These are phyloP conservation scores for Pilatotrama ljubarskyi DNA, from an alignment of 768 basidiomycete species.

Conservation along the genomic window DNA sequence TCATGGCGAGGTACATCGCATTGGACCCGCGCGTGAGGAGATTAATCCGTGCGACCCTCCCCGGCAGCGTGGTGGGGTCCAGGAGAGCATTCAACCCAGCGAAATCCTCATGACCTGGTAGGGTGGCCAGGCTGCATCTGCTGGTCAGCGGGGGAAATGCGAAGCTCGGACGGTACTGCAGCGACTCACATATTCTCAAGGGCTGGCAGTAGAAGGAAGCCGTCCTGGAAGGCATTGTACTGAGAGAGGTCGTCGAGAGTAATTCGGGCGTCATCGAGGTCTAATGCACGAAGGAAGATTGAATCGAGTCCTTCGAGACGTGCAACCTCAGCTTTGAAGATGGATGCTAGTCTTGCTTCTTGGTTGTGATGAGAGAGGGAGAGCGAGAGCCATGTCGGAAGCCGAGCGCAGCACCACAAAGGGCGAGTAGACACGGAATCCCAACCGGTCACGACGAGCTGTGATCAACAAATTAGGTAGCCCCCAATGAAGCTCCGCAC, in stretches of 20 bases:
- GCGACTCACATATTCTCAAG: slow-evolving; percentile 37
- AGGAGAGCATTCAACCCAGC: slow-evolving; percentile 33
- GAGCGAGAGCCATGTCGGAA: slow-evolving; percentile 33
- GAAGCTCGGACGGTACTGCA: neutral
- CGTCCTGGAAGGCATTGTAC: slow-evolving; percentile 37
- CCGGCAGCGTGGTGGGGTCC: slow-evolving; percentile 33
- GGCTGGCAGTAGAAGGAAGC: slow-evolving; percentile 36
- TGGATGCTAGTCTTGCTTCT: slow-evolving; percentile 21
- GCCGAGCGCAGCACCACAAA: slow-evolving; percentile 36
- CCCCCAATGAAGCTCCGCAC: slow-evolving; percentile 18
- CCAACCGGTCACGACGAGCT: slow-evolving; percentile 34
- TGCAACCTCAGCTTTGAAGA: slow-evolving; percentile 28
- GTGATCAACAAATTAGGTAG: neutral
- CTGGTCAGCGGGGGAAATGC: neutral
- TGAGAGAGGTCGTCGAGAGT: slow-evolving; percentile 35
- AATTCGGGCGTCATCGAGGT: slow-evolving; percentile 33
- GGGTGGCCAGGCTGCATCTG: slow-evolving; percentile 30
- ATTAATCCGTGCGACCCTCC: slow-evolving; percentile 28
- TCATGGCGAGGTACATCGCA: slow-evolving; percentile 31
- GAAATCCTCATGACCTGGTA: slow-evolving; percentile 36
- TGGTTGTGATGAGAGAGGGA: slow-evolving; percentile 26
- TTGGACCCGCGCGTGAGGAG: slow-evolving; percentile 31
- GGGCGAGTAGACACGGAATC: slow-evolving; percentile 31
- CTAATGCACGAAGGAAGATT: slow-evolving; percentile 29
- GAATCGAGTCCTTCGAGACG: slow-evolving; percentile 27